phyloP scores from a whole-genome alignment of 2,329 filamentous ascomycete genomes.

The Cladophialophora psammophila region DNA sequence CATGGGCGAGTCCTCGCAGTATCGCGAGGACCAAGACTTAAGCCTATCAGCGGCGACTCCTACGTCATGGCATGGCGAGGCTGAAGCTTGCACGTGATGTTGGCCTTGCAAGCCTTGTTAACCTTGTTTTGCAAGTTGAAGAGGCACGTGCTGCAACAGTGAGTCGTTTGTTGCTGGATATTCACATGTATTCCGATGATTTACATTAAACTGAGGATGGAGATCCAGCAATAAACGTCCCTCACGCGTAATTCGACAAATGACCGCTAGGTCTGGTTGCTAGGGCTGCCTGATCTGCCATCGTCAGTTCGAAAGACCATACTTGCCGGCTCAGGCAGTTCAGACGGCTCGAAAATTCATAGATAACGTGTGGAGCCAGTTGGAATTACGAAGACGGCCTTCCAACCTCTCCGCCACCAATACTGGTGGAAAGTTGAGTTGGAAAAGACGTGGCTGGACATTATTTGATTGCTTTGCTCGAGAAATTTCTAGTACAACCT shows the following conservation, averaged over 20 bases:
- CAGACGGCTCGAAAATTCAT: not conserved
- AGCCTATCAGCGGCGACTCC: not conserved
- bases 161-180: slow-evolving; percentile 18
- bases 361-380: not conserved
- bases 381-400: not conserved
- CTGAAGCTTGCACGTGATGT: slow-evolving; percentile 23
- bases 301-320: not conserved
- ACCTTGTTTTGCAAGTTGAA: slow-evolving; percentile 1
- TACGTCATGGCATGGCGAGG: slow-evolving; percentile 19
- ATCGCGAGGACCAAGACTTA: not conserved
- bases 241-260: not conserved
- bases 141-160: slow-evolving; percentile 25
- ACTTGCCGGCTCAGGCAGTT: not conserved
- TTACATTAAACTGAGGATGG: not conserved
- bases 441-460: not conserved
- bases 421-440: not conserved
- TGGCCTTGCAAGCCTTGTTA: slow-evolving; percentile 5
- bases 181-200: not conserved
- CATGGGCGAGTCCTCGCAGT: not conserved
- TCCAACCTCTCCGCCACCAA: not conserved
- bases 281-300: not conserved
- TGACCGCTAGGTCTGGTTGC: not conserved
- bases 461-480: slow-evolving; percentile 13
- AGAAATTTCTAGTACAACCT: slow-evolving; percentile 27
- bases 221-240: not conserved